phyloP scores from a whole-genome alignment of 306 rosid species.

The Cicer chorassanicum region DNA sequence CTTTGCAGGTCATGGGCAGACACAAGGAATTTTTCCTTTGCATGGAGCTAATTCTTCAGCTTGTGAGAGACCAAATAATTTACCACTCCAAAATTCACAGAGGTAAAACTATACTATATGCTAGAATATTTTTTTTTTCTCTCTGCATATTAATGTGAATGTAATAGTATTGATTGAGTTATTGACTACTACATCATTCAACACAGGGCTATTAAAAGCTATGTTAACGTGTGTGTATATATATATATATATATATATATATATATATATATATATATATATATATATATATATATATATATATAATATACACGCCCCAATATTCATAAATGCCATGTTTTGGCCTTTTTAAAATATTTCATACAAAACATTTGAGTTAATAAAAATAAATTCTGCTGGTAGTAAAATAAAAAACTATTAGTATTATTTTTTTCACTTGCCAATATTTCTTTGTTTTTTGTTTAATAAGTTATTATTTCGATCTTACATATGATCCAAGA shows the following conservation, averaged over 20 bases:
- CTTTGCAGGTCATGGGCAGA: constrained; percentile 70
- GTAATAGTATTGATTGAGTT: background rate
- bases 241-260: too few relatives aligned
- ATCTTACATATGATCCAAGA: too few relatives aligned
- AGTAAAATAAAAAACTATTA: background rate
- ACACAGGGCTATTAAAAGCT: constrained; percentile 32
- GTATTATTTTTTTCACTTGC: background rate
- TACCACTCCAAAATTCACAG: constrained; percentile 46
- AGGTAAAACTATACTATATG: constrained; percentile 42
- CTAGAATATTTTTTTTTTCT: background rate
- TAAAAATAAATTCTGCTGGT: too few relatives aligned
- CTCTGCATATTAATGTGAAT: constrained; percentile 34
- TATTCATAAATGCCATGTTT: constrained; percentile 43
- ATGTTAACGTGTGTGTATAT: background rate
- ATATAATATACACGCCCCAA: constrained; percentile 28
- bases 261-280: too few relatives aligned
- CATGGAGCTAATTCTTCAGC: constrained; percentile 47
- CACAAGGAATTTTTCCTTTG: constrained; percentile 47
- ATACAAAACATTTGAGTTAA: too few relatives aligned
- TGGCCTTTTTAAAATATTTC: background rate
- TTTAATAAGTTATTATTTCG: too few relatives aligned
- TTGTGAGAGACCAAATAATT: constrained; percentile 38
- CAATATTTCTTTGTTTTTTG: constrained; percentile 38
- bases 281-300: too few relatives aligned
- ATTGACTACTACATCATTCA: constrained; percentile 16